Percentiles rank a stretch among this genome's conserved stretches.
These are phyloP conservation scores for Talaromyces ruber DNA, from an alignment of 495 filamentous ascomycete species.

Conservation along the genomic window DNA sequence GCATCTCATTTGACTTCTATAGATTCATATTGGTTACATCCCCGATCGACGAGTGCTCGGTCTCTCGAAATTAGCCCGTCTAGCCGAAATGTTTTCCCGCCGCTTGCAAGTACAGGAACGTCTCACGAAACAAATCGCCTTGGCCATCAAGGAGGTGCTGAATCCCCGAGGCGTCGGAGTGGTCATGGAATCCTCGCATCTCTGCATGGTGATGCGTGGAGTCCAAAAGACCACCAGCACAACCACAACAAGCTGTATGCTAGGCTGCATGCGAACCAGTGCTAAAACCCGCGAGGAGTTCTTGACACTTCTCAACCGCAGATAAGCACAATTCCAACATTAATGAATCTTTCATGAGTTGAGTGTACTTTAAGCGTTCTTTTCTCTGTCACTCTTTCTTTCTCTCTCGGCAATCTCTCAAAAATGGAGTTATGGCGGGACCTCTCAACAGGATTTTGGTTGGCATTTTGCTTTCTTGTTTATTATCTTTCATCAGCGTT, in stretches of 20 bases:
- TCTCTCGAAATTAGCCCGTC: conserved; percentile 87
- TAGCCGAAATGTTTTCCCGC: conserved; percentile 95
- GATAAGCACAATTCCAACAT: conserved; percentile 14
- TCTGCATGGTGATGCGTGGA: conserved; percentile 98
- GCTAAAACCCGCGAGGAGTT: conserved; percentile 95
- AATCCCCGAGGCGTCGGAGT: conserved; percentile 88
- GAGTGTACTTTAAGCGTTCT: conserved; percentile 2
- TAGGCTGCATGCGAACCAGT: conserved; percentile 85
- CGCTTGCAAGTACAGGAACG: conserved; percentile 92
- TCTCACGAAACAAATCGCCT: conserved; percentile 89
- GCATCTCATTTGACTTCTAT: neutral
- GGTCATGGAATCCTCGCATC: conserved; percentile 92
- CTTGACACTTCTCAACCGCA: conserved; percentile 66
- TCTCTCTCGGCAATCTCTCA: neutral
- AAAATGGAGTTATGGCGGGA: conserved; percentile 31
- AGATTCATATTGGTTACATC: conserved; percentile 99
- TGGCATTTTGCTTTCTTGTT: conserved; percentile 7
- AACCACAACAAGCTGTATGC: conserved; percentile 92
- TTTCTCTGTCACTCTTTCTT: conserved; percentile 2
- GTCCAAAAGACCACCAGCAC: conserved; percentile 81
- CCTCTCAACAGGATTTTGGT: conserved; percentile 29
- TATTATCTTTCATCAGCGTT: neutral
- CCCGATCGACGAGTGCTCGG: conserved; percentile 80
- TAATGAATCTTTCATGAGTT: neutral
- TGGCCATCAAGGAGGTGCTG: conserved; percentile 85